These are phyloP conservation scores for Ogataea ganodermae DNA, from an alignment of 805 yeast species.

Conservation along the genomic window DNA sequence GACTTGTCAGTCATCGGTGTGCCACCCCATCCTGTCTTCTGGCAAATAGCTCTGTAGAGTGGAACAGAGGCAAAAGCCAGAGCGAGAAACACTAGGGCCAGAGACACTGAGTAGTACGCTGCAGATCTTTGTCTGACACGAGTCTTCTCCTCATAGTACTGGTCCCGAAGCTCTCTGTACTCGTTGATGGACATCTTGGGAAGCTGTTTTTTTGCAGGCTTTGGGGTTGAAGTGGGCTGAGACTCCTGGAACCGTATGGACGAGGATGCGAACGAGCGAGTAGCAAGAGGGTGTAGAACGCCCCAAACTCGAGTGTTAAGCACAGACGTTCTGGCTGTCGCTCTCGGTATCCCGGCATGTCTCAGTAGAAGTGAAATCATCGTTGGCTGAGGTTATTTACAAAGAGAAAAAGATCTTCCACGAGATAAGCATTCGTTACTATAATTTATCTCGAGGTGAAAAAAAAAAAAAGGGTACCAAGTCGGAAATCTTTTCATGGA, in stretches of 20 bases:
- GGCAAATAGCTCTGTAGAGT: slow-evolving; percentile 85
- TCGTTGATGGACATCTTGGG: slow-evolving; percentile 37
- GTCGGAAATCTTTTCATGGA: no score
- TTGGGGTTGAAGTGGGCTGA: background rate
- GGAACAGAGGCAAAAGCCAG: slow-evolving; percentile 92
- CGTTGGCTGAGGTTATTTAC: background rate
- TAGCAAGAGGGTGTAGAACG: background rate
- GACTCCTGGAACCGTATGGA: slow-evolving; percentile 5
- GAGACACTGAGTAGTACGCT: slow-evolving; percentile 66
- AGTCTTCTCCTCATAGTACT: slow-evolving; percentile 30
- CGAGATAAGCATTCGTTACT: background rate
- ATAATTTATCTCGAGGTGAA: background rate
- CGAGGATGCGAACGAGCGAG: slow-evolving; percentile 7
- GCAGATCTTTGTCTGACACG: slow-evolving; percentile 51
- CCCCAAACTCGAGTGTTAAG: background rate
- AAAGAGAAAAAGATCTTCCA: background rate
- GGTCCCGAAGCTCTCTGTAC: slow-evolving; percentile 29
- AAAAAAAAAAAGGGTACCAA: no score
- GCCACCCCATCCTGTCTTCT: slow-evolving; percentile 95
- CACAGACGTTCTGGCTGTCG: background rate
- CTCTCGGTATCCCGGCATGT: background rate
- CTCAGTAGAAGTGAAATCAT: background rate
- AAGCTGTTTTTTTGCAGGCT: slow-evolving; percentile 19
- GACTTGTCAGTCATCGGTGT: slow-evolving; percentile 84
- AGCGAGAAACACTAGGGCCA: slow-evolving; percentile 69